Evolutionary conservation across 2,329 filamentous ascomycete species (phyloP), one percentile per base, ranked within the genome.

Genomic region (Helminthosporium solani): DNA sequence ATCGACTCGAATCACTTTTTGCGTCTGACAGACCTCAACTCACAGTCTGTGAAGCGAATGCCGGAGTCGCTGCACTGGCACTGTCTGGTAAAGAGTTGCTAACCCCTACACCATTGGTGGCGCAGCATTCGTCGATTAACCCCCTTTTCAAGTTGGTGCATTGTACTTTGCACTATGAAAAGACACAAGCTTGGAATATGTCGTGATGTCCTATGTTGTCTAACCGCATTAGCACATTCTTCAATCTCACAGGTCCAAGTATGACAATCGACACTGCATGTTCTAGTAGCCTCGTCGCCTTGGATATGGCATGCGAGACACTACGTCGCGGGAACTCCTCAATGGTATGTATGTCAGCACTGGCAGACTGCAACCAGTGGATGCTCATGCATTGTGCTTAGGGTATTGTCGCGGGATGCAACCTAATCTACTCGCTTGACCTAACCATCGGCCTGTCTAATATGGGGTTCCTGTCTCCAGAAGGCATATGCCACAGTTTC

Each of bases 401-500:
- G 20, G 18, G 34, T 3, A 6, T 30, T 37, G 19, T 46, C n/a
- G 5, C 5, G 53, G 54, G 46, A 28, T 25, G 42, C 52, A 57
- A 58, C 18, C 18, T 57, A 2, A 53, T 50, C 7, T 25, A 55
- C 21, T 28, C 50, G 2, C 50, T 48, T 12, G 52, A 55, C 44
- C 37, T 15, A 30, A 50, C 5, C 30, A 52, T 30, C 28, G 46
- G 30, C 38, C 37, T 33, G 31, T 55, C 23, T 42, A 40, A 54
- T 31, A 51, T 50, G 40, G 43, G 54, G 12, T 53, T 66, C 34
- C 55, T 70, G 25, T 68, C 60, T 3, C 64, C 64, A n/a, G 58
- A 66, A 20, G 64, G 67, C 12, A 50, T 43, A 4, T 63, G 52
- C 8, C 57, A 56, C 36, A 61, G 58, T 35, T 72, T 65, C 41